Evolutionary conservation across 2,329 filamentous ascomycete genomes (phyloP).

Genomic region (Talaromyces verruculosus): DNA sequence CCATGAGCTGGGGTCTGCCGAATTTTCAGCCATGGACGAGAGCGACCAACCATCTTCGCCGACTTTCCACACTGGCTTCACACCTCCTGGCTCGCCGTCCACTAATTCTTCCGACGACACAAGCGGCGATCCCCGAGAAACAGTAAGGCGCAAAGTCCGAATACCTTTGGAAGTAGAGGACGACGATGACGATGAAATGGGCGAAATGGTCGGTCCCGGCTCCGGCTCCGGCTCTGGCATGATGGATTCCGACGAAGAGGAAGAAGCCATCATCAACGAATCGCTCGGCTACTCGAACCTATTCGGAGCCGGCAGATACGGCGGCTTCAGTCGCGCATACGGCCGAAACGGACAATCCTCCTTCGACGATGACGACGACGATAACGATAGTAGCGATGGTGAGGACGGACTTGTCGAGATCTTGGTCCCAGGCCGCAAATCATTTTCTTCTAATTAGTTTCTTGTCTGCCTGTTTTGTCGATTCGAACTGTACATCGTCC

Average conservation of each 20-base stretch:
- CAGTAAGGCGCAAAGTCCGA: slow-evolving; percentile 44
- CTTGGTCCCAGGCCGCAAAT: slow-evolving; percentile 43
- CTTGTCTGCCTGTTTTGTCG: neutral
- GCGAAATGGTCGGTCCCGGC: slow-evolving; percentile 48
- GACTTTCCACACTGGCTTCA: slow-evolving; percentile 41
- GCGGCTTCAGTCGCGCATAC: slow-evolving; percentile 44
- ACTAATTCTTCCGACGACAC: slow-evolving; percentile 45
- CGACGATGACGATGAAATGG: slow-evolving; percentile 46
- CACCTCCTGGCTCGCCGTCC: slow-evolving; percentile 41
- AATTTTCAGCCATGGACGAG: slow-evolving; percentile 31
- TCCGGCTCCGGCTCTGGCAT: slow-evolving; percentile 43
- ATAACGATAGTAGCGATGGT: slow-evolving; percentile 47
- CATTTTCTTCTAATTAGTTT: slow-evolving; percentile 24
- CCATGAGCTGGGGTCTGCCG: slow-evolving; percentile 34
- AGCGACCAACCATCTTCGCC: slow-evolving; percentile 35
- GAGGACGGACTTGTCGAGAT: slow-evolving; percentile 48
- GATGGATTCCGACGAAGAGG: slow-evolving; percentile 53
- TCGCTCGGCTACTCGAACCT: slow-evolving; percentile 70
- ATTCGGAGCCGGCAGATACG: slow-evolving; percentile 47
- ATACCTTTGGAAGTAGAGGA: slow-evolving; percentile 62
- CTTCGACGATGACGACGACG: slow-evolving; percentile 39
- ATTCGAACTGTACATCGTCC: slow-evolving; percentile 20
- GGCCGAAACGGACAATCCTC: slow-evolving; percentile 28
- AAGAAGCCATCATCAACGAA: slow-evolving; percentile 58
- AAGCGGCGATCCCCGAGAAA: slow-evolving; percentile 38